Conservation (phyloP, 148 eudicot genomes). For the Polygonum maritimum region DNA sequence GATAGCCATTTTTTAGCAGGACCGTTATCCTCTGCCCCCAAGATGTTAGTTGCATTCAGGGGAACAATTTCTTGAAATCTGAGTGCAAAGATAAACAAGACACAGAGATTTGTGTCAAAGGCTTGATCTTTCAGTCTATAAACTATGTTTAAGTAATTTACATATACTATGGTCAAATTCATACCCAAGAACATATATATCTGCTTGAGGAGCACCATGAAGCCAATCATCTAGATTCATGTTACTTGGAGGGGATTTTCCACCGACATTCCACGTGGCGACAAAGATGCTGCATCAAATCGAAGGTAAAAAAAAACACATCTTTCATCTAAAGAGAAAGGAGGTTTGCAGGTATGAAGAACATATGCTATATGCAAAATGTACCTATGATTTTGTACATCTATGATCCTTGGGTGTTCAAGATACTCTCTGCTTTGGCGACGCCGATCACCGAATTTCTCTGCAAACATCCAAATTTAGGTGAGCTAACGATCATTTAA, state of each 20-base stretch:
- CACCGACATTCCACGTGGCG: conserved; percentile 97
- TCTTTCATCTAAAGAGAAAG: not conserved
- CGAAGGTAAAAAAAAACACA: not conserved
- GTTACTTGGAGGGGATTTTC: conserved; percentile 76
- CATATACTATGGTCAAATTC: conserved; percentile 13
- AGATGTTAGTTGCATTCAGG: conserved; percentile 81
- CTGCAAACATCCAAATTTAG: conserved; percentile 24
- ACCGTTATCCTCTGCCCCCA: conserved; percentile 87
- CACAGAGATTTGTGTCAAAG: not conserved
- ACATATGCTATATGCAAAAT: not conserved
- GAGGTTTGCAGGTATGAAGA: not conserved
- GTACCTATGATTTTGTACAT: conserved; percentile 92
- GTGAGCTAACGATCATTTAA: not conserved
- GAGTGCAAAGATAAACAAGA: conserved; percentile 10
- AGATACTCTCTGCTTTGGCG: conserved; percentile 53
- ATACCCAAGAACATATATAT: conserved; percentile 97
- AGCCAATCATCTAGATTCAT: conserved; percentile 90
- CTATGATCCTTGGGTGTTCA: conserved; percentile 86
- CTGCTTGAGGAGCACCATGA: conserved; percentile 89
- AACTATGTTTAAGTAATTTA: not conserved
- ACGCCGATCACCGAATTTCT: conserved; percentile 51
- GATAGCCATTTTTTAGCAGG: conserved; percentile 87
- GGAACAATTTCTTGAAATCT: conserved; percentile 98
- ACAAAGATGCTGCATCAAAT: conserved; percentile 33
- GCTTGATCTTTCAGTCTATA: not conserved